Evolutionary conservation across 2,329 filamentous ascomycete genomes (phyloP).

Genomic region (Beauveria varroae): DNA sequence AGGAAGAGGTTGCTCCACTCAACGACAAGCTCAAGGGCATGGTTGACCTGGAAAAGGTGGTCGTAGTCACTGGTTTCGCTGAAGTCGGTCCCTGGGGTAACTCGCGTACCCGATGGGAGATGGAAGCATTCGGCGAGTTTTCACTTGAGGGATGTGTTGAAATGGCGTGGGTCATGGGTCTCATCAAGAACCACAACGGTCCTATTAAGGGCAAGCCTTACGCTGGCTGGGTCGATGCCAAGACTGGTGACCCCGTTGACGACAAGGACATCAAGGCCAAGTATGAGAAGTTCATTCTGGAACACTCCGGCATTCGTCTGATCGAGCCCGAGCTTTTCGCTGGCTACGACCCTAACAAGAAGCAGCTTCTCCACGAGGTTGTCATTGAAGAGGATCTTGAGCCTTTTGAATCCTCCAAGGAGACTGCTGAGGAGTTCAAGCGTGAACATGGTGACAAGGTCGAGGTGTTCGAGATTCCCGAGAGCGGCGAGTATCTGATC

Average conservation of each 20-base stretch:
- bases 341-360: conserved; percentile 96
- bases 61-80: conserved; percentile 93
- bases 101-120: conserved; percentile 96
- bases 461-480: conserved; percentile 90
- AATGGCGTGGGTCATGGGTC: conserved; percentile 99
- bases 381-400: conserved; percentile 96
- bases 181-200: conserved; percentile 98
- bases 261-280: conserved; percentile 97
- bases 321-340: conserved; percentile 97
- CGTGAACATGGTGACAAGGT: conserved; percentile 96
- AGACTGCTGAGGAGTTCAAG: conserved; percentile 95
- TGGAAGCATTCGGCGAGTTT: conserved; percentile 95
- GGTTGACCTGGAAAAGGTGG: conserved; percentile 97
- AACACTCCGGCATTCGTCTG: conserved; percentile 93
- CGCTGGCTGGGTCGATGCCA: conserved; percentile 92
- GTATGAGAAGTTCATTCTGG: conserved; percentile 94
- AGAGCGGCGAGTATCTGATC: conserved; percentile 89
- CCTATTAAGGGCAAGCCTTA: conserved; percentile 93
- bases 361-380: conserved; percentile 95
- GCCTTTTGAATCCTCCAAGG: conserved; percentile 94
- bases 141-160: conserved; percentile 96
- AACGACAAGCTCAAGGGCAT: conserved; percentile 88
- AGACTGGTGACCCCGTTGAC: conserved; percentile 90
- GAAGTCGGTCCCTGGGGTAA: conserved; percentile 98
- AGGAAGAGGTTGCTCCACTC: conserved; percentile 80